Conservation (phyloP, 176 grass and related monocot species). For the Panicum miliaceum region DNA sequence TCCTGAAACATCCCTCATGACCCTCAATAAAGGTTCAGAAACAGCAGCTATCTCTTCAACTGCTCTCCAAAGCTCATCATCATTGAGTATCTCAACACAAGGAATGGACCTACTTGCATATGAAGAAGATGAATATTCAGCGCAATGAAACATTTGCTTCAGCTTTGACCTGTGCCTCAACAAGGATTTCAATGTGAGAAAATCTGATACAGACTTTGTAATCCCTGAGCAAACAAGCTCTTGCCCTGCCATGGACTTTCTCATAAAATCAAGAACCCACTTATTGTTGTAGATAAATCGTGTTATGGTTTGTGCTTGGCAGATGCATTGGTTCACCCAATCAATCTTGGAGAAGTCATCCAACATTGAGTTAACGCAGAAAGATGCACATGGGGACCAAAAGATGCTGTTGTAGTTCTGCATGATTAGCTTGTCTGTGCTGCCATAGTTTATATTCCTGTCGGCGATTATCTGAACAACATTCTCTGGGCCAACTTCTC, state of each 20-base stretch:
- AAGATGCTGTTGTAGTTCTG: constrained; percentile 86
- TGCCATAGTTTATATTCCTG: constrained; percentile 76
- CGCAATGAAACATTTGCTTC: constrained; percentile 88
- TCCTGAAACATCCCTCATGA: constrained; percentile 92
- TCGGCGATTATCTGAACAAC: constrained; percentile 91
- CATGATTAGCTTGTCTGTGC: constrained; percentile 73
- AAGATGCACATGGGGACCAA: constrained; percentile 90
- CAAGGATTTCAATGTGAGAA: constrained; percentile 84
- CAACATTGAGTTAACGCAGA: constrained; percentile 84
- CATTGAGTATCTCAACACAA: constrained; percentile 65
- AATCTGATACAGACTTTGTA: constrained; percentile 80
- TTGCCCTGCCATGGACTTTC: constrained; percentile 64
- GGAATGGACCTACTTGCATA: constrained; percentile 70
- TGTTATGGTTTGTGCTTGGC: constrained; percentile 82
- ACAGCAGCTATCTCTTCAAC: constrained; percentile 87
- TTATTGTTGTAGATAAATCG: constrained; percentile 86
- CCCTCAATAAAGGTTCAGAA: constrained; percentile 90
- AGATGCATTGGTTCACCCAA: constrained; percentile 89
- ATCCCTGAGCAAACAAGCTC: constrained; percentile 85
- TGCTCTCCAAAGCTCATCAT: constrained; percentile 83
- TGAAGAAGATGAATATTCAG: constrained; percentile 75
- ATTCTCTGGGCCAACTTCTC: constrained; percentile 85
- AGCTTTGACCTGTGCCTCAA: constrained; percentile 74
- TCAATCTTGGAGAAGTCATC: constrained; percentile 92
- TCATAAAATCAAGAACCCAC: constrained; percentile 77